Evolutionary conservation across 83 land plant genomes (phyloP), one percentile per base, ranked within the genome.

Genomic region (Isoetes engelmannii): DNA sequence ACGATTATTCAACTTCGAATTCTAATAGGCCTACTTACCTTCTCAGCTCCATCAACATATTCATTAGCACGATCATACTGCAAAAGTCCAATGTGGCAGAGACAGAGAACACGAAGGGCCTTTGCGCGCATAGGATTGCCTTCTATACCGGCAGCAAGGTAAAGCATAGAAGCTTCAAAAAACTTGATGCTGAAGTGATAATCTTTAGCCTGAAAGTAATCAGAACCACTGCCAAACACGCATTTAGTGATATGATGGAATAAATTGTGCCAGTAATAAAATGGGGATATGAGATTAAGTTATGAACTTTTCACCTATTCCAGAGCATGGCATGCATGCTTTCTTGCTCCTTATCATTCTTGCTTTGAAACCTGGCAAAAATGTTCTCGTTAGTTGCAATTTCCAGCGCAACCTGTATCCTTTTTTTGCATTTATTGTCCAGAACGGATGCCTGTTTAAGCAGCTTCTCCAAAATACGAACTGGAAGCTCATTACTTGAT

Each of bases 91-190:
- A 92, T 76, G 77, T 87, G 83, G 75, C 97, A 92, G 10, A 92
- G 92, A 67, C 89, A 80, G 58, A 92, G 82, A 4, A 87, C 84
- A 68, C 97, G 81, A 47, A 80, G 85, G 64, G 84, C 78, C 48
- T 92, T 92, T 10, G 94, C 85, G 37, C 88, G 77, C 12, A 74
- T 84, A 53, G 54, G 47, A 46, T 70, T 73, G 64, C 63, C 76
- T 47, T 83, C 82, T 21, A 75, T 70, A 55, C 81, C 85, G n/a
- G 49, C 51, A 10, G 83, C 77, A n/a, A 89, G 56, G 69, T 92
- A 92, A 61, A 92, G 84, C 91, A 92, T 82, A 6, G 97, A 83
- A 55, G 83, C 87, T 74, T 92, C 97, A 68, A 89, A 92, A 62
- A 92, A 73, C 54, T 80, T 81, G 5, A 84, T 83, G 60, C 85